Evolutionary conservation across 352 stramenopile genomes (phyloP), one percentile per base, ranked within the genome.

Genomic region (Phytophthora nicotianae): DNA sequence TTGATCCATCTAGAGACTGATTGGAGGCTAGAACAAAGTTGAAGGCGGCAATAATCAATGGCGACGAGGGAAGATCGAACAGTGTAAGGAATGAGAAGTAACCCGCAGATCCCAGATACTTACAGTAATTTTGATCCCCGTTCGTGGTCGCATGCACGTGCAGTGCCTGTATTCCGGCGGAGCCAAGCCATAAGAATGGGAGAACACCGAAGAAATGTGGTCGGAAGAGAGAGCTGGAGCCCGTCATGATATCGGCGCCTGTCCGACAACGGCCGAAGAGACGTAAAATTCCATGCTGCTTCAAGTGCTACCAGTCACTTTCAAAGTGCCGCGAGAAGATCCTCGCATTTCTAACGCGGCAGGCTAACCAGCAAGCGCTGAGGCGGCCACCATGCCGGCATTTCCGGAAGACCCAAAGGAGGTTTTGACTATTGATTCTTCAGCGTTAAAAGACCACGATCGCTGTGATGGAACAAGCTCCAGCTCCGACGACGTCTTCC

Each of bases 201-300:
- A 26, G 40, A 13, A n/a, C 33, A 41, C 13, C 13, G 7, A 14
- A 29, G 42, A 62, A 35, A 49, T 57, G 35, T 63, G 40, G 52
- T 57, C 23, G 45, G 47, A 37, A 58, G 37, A 60, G 50, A 60
- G 42, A 9, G 19, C 27, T 56, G 43, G 51, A 56, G 40, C 49
- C 19, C 26, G 48, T 55, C 49, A 50, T 55, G n/a, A 55, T 56
- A 50, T 66, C 42, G 58, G 32, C 50, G 52, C 40, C 61, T 68
- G 43, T 56, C 50, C 32, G 35, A 41, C 42, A 62, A 45, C 43
- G 11, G 10, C 24, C 52, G 57, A 68, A 68, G 37, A 58, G 60
- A 41, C 60, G 53, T 47, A 38, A 35, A 35, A 50, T 52, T 65
- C 37, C 24, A n/a, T 46, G 11, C 43, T 26, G 42, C 35, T 41